Evolutionary conservation across 345 rosid species (phyloP).

Genomic region (Raphanus sativus): DNA sequence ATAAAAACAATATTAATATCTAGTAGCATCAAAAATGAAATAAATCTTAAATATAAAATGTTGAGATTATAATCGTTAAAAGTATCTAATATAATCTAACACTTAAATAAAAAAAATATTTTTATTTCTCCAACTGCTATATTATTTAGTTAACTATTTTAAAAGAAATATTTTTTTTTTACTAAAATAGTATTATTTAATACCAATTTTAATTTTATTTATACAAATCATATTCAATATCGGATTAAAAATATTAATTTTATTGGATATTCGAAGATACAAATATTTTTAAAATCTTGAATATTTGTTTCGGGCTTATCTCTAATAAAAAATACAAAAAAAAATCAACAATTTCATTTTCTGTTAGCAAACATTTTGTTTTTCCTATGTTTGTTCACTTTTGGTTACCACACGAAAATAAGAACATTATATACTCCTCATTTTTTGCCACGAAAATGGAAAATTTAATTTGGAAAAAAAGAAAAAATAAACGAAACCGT

Average conservation of each 20-base stretch:
- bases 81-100: too few species aligned
- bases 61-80: too few species aligned
- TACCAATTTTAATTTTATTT: neutral
- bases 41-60: too few species aligned
- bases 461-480: neutral
- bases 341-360: neutral
- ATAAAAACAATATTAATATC: too few species aligned
- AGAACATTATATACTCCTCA: neutral
- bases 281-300: too few species aligned
- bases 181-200: too few species aligned
- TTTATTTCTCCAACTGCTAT: too few species aligned
- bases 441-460: neutral
- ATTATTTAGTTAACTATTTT: neutral
- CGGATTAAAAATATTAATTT: neutral
- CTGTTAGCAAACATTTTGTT: neutral
- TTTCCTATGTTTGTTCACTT: slow-evolving; percentile 6
- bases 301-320: neutral
- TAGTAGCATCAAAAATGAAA: too few species aligned
- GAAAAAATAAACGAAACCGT: slow-evolving; percentile 32
- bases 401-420: neutral
- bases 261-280: neutral
- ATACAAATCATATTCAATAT: neutral
- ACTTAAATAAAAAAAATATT: too few species aligned
- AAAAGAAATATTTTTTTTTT: neutral
- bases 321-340: neutral